Evolutionary conservation across 2,329 filamentous ascomycete genomes (phyloP).

Genomic region (Colletotrichum liaoningense): DNA sequence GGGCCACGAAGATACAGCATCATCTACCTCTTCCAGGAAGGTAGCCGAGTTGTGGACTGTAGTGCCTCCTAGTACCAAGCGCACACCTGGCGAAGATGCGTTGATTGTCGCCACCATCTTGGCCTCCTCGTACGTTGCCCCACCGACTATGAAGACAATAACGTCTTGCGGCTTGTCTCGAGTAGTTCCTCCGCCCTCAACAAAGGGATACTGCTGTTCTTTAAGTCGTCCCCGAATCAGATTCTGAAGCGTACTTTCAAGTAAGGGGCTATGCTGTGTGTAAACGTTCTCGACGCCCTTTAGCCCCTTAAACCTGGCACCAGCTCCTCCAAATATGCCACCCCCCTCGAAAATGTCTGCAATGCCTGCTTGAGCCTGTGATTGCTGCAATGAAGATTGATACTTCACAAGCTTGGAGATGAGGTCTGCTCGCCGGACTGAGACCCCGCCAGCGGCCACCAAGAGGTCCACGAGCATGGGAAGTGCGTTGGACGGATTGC

Average conservation of each 20-base stretch:
- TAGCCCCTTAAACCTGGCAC: constrained; percentile 90
- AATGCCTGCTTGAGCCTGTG: constrained; percentile 80
- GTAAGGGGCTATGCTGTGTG: constrained; percentile 91
- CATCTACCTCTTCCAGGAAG: constrained; percentile 92
- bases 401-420: constrained; percentile 87
- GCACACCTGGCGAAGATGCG: constrained; percentile 86
- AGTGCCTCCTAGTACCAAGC: constrained; percentile 91
- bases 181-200: constrained; percentile 87
- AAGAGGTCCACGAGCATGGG: constrained; percentile 90
- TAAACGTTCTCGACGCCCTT: constrained; percentile 99
- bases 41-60: constrained; percentile 87
- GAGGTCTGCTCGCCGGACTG: constrained; percentile 79
- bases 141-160: constrained; percentile 93
- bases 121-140: constrained; percentile 95
- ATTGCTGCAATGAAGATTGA: constrained; percentile 85
- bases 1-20: constrained; percentile 88
- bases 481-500: constrained; percentile 84
- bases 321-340: constrained; percentile 90
- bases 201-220: constrained; percentile 91
- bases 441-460: constrained; percentile 83
- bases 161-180: constrained; percentile 97
- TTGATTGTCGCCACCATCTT: constrained; percentile 97
- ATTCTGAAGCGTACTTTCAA: constrained; percentile 90
- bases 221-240: constrained; percentile 91
- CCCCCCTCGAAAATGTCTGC: constrained; percentile 92